phyloP scores from a whole-genome alignment of 78 protist species.

The Isochrysis galbana region DNA sequence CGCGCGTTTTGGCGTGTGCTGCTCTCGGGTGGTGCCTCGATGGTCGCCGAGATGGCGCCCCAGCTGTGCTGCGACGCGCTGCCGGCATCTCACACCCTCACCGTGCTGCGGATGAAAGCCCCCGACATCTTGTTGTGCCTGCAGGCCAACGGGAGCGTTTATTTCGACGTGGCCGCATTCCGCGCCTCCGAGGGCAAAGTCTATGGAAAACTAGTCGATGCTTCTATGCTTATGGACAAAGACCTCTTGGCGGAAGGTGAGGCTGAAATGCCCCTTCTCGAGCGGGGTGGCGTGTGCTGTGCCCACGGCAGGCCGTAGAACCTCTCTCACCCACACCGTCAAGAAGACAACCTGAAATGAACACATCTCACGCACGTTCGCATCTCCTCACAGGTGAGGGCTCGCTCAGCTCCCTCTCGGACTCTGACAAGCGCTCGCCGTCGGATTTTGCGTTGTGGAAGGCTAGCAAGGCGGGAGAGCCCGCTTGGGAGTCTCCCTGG shows the following conservation, averaged over 20 bases:
- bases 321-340: no score
- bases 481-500: slow-evolving; percentile 87
- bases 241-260: slow-evolving; percentile 58
- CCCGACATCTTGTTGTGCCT: no score
- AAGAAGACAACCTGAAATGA: no score
- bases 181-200: neutral
- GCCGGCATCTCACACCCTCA: neutral
- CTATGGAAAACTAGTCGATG: neutral
- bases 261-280: no score
- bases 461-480: slow-evolving; percentile 58
- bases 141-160: slow-evolving; percentile 34
- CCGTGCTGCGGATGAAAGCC: neutral
- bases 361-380: no score
- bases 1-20: no score
- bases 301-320: no score
- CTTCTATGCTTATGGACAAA: neutral
- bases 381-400: no score
- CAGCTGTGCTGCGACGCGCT: no score
- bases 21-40: no score
- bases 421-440: slow-evolving; percentile 14
- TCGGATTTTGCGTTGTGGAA: slow-evolving; percentile 79
- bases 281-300: no score
- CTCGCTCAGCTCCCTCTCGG: slow-evolving; percentile 21
- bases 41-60: no score
- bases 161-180: slow-evolving; percentile 24